Evolutionary conservation across 2,329 filamentous ascomycete species (phyloP).

Genomic region (Xylaria digitata): DNA sequence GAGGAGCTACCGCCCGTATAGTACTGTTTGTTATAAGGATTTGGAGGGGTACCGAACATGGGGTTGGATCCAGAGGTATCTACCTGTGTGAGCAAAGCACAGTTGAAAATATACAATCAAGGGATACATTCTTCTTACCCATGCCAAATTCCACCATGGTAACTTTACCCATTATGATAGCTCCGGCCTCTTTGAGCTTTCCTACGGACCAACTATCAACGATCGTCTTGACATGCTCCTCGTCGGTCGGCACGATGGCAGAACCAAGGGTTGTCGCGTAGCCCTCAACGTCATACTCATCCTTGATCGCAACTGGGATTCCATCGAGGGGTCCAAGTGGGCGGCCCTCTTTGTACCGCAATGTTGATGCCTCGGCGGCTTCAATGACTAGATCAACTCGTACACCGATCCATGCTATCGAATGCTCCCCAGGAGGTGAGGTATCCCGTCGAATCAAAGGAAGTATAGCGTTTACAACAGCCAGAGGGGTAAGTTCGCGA

Average conservation of each 20-base stretch:
- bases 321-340: conserved; percentile 75
- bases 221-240: conserved; percentile 46
- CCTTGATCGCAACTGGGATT: conserved; percentile 79
- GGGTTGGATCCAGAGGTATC: conserved; percentile 83
- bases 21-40: conserved; percentile 65
- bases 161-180: conserved; percentile 76
- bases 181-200: conserved; percentile 77
- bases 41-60: conserved; percentile 77
- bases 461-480: conserved; percentile 59
- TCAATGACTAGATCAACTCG: conserved; percentile 55
- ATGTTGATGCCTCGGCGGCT: conserved; percentile 58
- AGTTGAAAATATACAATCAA: not conserved
- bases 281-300: conserved; percentile 80
- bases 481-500: conserved; percentile 58
- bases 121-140: conserved; percentile 59
- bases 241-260: conserved; percentile 43
- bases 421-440: conserved; percentile 53
- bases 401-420: conserved; percentile 58
- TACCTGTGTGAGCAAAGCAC: conserved; percentile 43
- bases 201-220: conserved; percentile 76
- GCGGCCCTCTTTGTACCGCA: conserved; percentile 63
- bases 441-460: conserved; percentile 55
- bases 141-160: conserved; percentile 83
- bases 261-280: conserved; percentile 75
- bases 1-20: conserved; percentile 84